A percentile compares a stretch with the other conserved stretches of the same genome.
phyloP scores from a whole-genome alignment of 352 stramenopile genomes.

The Phytophthora vignae region DNA sequence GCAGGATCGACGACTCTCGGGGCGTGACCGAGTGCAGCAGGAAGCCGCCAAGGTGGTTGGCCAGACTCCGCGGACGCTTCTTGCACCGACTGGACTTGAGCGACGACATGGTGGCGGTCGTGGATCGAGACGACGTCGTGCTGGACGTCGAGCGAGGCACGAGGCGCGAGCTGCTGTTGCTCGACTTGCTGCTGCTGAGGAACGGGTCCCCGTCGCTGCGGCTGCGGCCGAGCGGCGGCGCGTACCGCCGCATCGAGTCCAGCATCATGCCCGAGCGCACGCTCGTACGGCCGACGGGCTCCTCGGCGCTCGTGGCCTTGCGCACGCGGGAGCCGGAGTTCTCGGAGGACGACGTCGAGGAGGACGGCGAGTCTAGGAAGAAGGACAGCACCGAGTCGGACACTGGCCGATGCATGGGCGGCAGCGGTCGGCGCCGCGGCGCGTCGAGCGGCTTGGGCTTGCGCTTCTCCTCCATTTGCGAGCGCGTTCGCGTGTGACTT shows the following conservation, averaged over 20 bases:
- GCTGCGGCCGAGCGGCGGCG: constrained; percentile 20
- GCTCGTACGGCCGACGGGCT: constrained; percentile 23
- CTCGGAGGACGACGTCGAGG: constrained; percentile 23
- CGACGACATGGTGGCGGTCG: constrained; percentile 23
- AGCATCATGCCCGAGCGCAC: constrained; percentile 22
- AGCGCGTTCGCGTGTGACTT: constrained; percentile 25
- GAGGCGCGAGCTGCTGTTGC: neutral
- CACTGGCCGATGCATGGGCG: constrained; percentile 8
- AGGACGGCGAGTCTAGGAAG: constrained; percentile 38
- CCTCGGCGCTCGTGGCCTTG: constrained; percentile 27
- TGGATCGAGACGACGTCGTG: constrained; percentile 20
- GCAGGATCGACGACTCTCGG: constrained; percentile 55
- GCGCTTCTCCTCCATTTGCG: constrained; percentile 20
- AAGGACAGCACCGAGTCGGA: constrained; percentile 37
- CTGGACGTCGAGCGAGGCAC: constrained; percentile 27
- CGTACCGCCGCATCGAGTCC: constrained; percentile 26
- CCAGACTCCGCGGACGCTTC: constrained; percentile 29
- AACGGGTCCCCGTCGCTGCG: constrained; percentile 18
- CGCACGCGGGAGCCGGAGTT: constrained; percentile 16
- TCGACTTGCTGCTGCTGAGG: constrained; percentile 12
- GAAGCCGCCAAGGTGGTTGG: constrained; percentile 64
- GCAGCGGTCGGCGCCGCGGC: constrained; percentile 14
- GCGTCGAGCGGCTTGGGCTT: constrained; percentile 3
- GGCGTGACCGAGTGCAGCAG: constrained; percentile 71
- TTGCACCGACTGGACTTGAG: constrained; percentile 20